These are phyloP conservation scores for Aristolochia fimbriata DNA, from an alignment of 164 flowering plant genomes.

Conservation along the genomic window DNA sequence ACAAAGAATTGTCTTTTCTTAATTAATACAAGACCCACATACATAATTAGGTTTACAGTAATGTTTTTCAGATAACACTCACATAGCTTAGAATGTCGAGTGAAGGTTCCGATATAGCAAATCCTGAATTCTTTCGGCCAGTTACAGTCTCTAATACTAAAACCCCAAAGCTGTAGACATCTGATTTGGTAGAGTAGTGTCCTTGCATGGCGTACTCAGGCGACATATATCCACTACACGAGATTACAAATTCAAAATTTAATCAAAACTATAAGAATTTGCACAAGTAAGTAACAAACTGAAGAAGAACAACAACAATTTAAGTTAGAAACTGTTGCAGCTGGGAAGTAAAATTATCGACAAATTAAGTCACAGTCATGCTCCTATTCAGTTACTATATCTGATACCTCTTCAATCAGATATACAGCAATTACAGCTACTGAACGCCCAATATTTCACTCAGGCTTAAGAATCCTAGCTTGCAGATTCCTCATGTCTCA, in stretches of 20 bases:
- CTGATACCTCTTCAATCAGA: not conserved
- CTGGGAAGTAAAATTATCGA: too few relatives aligned
- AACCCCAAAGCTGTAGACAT: slow-evolving; percentile 7
- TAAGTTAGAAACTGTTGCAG: too few relatives aligned
- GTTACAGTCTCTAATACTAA: slow-evolving; percentile 9
- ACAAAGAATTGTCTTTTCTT: not conserved
- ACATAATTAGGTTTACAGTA: too few relatives aligned
- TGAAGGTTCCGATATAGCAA: not conserved
- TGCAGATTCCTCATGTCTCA: not conserved
- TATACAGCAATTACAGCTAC: not conserved
- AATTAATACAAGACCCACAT: too few relatives aligned
- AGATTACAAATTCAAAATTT: not conserved
- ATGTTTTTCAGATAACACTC: not conserved
- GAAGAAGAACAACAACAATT: too few relatives aligned
- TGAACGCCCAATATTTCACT: not conserved
- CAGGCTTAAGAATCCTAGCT: too few relatives aligned
- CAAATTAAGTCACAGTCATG: not conserved
- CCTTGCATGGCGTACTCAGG: slow-evolving; percentile 2
- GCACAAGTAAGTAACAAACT: too few relatives aligned
- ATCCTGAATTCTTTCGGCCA: slow-evolving; percentile 3
- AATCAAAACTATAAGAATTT: too few relatives aligned
- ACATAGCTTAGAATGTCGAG: slow-evolving; percentile 3
- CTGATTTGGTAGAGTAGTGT: not conserved
- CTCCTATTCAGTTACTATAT: not conserved
- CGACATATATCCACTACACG: slow-evolving; percentile 4